phyloP scores from a whole-genome alignment of 345 rosid species.

The Microthlaspi erraticum region DNA sequence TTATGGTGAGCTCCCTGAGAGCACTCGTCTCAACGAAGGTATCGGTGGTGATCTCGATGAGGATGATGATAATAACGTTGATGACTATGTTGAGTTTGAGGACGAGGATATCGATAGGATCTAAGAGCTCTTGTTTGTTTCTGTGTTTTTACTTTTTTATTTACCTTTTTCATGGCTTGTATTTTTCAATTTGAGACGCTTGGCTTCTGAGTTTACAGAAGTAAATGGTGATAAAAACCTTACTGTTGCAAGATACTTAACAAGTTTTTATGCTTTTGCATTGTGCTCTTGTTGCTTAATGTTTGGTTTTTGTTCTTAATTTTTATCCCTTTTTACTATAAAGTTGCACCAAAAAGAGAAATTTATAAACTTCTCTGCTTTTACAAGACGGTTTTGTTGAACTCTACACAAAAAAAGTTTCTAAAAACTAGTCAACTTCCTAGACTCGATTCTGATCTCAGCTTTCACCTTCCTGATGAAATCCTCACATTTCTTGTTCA shows the following conservation, averaged over 20 bases:
- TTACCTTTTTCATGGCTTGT: constrained; percentile 16
- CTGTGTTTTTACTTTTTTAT: background rate
- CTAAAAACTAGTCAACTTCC: constrained; percentile 23
- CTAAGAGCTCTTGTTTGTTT: constrained; percentile 37
- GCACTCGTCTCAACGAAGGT: constrained; percentile 70
- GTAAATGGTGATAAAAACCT: constrained; percentile 15
- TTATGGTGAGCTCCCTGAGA: constrained; percentile 78
- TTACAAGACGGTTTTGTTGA: background rate
- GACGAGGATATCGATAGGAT: constrained; percentile 85
- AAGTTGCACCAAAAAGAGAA: constrained; percentile 6
- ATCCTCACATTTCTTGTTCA: constrained; percentile 71
- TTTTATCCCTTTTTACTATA: background rate
- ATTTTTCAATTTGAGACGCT: constrained; percentile 26
- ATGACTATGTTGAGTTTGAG: constrained; percentile 76
- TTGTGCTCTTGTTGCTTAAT: constrained; percentile 14
- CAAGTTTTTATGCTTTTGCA: constrained; percentile 13
- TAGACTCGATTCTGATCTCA: constrained; percentile 47
- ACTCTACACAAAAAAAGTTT: background rate
- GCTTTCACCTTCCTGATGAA: constrained; percentile 68
- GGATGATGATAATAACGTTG: constrained; percentile 58
- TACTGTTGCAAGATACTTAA: constrained; percentile 29
- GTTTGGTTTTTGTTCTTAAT: background rate
- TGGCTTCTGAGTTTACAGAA: constrained; percentile 31
- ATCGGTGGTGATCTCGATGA: constrained; percentile 66
- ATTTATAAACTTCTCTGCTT: background rate